A percentile compares a stretch with the other conserved stretches of the same genome.
Conservation (phyloP, 192 early-diverging fungal genomes). For the Entomortierella lignicola region DNA sequence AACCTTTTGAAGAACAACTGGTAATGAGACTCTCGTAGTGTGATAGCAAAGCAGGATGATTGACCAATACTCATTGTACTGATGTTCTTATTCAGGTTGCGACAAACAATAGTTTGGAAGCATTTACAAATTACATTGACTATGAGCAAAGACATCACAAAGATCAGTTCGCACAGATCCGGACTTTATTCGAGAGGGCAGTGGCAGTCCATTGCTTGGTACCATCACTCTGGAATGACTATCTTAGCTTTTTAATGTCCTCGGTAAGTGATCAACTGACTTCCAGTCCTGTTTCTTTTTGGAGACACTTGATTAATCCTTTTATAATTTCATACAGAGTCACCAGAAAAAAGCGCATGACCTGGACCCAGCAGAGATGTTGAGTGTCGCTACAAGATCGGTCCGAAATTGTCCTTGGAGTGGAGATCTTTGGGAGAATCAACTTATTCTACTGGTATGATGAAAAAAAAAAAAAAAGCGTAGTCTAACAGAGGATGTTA, state of each 20-base stretch:
- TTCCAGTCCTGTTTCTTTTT: background rate
- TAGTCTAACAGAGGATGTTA: no score
- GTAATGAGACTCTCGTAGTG: conserved; percentile 25
- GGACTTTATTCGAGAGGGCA: conserved; percentile 75
- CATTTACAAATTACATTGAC: conserved; percentile 68
- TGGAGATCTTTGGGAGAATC: conserved; percentile 68
- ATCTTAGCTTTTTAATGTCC: conserved; percentile 67
- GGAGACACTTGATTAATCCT: background rate
- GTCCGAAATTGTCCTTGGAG: conserved; percentile 81
- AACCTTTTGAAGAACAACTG: conserved; percentile 65
- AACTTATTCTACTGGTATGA: conserved; percentile 25
- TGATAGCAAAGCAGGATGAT: no score
- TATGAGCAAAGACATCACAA: conserved; percentile 55
- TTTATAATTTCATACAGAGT: background rate
- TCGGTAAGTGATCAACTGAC: conserved; percentile 8
- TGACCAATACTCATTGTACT: no score
- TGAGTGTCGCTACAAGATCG: conserved; percentile 59
- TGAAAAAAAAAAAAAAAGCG: no score
- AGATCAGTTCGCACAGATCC: conserved; percentile 40
- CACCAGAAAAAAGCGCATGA: conserved; percentile 50
- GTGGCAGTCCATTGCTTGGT: conserved; percentile 70
- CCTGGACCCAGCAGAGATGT: conserved; percentile 37
- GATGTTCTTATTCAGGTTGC: conserved; percentile 4
- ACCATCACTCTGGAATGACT: conserved; percentile 73
- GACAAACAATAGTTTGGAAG: conserved; percentile 47